Percentiles rank a stretch among this genome's conserved stretches.
Evolutionary conservation across 2,329 filamentous ascomycete species (phyloP).

Genomic region (Eutypella sp.): DNA sequence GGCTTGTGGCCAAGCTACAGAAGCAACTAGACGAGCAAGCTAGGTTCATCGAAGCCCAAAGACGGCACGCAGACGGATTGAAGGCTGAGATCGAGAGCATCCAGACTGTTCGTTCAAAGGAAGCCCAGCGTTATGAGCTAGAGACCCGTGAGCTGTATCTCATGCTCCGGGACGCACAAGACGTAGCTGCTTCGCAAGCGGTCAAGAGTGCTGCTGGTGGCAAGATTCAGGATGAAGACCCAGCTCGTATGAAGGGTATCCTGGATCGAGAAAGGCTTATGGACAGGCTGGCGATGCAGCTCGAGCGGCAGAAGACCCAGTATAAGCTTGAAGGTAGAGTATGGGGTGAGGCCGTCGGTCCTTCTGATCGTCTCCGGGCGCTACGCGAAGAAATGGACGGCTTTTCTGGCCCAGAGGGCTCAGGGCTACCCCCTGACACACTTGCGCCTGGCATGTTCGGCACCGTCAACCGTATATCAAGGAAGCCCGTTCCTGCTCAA

Average conservation of each 20-base stretch:
- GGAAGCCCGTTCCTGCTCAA: slow-evolving; percentile 45
- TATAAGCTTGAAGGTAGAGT: slow-evolving; percentile 93
- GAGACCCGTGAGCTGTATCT: slow-evolving; percentile 96
- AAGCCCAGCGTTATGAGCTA: slow-evolving; percentile 89
- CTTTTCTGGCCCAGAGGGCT: slow-evolving; percentile 42
- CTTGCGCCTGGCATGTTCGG: slow-evolving; percentile 59
- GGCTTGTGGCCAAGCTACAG: slow-evolving; percentile 86
- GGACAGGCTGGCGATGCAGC: slow-evolving; percentile 88
- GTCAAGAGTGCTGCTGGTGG: slow-evolving; percentile 48
- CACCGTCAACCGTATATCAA: slow-evolving; percentile 58
- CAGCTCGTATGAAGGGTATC: slow-evolving; percentile 81
- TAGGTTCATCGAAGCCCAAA: slow-evolving; percentile 83
- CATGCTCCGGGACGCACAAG: slow-evolving; percentile 96
- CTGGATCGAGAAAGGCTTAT: slow-evolving; percentile 88
- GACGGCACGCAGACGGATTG: slow-evolving; percentile 77
- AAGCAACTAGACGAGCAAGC: slow-evolving; percentile 91
- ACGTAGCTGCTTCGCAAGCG: slow-evolving; percentile 85
- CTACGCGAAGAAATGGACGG: slow-evolving; percentile 92
- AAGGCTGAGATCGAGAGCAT: slow-evolving; percentile 87
- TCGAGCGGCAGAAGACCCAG: slow-evolving; percentile 95
- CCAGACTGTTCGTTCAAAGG: slow-evolving; percentile 80
- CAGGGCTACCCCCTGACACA: slow-evolving; percentile 42
- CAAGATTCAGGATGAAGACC: slow-evolving; percentile 58
- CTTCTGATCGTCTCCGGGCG: slow-evolving; percentile 87
- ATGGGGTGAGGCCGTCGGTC: slow-evolving; percentile 76